phyloP scores from a whole-genome alignment of 331 rosid genomes.

The Arachis monticola region DNA sequence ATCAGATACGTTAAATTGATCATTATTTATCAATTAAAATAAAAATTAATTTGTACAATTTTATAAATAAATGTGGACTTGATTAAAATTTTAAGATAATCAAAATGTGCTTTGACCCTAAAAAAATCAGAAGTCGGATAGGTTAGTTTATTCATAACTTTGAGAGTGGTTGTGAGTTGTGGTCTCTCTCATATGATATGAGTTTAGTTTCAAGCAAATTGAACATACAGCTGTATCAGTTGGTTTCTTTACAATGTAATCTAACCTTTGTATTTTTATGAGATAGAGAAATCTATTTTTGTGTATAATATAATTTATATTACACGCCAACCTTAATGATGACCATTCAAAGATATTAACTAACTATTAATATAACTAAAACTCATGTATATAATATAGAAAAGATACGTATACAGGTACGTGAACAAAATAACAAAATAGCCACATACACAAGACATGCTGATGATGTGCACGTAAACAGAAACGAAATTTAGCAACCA shows the following conservation, averaged over 20 bases:
- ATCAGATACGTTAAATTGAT: no score
- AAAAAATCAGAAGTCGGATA: no score
- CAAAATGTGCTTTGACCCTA: no score
- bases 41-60: no score
- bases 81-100: no score
- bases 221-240: slow-evolving; percentile 36
- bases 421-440: background rate
- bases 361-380: background rate
- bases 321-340: slow-evolving; percentile 21
- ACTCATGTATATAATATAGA: background rate
- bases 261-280: slow-evolving; percentile 38
- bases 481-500: slow-evolving; percentile 2
- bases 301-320: no score
- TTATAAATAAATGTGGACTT: no score
- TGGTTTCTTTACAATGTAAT: slow-evolving; percentile 40
- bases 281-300: slow-evolving; percentile 1
- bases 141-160: background rate
- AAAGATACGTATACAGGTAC: background rate
- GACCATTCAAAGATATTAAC: background rate
- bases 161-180: slow-evolving; percentile 31
- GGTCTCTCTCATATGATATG: slow-evolving; percentile 21
- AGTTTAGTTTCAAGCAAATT: slow-evolving; percentile 38
- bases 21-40: slow-evolving; percentile 1
- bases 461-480: background rate
- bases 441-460: background rate